Conservation (phyloP, 2,329 filamentous ascomycete genomes). For the Aspergillus flavus region DNA sequence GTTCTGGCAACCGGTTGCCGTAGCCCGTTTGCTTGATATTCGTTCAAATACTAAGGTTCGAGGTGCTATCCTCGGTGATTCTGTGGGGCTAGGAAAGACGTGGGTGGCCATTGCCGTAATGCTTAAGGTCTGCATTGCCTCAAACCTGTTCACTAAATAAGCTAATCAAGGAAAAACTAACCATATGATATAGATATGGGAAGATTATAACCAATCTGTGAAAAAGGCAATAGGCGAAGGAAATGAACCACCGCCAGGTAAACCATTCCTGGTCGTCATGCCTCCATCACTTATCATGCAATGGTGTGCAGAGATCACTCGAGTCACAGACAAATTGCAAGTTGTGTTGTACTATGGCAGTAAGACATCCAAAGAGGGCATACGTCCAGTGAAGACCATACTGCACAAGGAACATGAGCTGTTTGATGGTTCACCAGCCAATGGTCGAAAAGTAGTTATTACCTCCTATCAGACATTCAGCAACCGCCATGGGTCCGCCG, state of each 20-base stretch:
- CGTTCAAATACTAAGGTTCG: neutral
- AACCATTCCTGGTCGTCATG: neutral
- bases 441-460: neutral
- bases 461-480: constrained; percentile 3
- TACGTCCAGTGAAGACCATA: neutral
- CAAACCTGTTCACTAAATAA: neutral
- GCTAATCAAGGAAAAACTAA: neutral
- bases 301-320: neutral
- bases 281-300: neutral
- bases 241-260: neutral
- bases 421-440: neutral
- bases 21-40: neutral
- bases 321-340: neutral
- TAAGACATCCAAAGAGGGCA: neutral
- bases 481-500: neutral
- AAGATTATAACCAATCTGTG: neutral
- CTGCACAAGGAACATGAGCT: neutral
- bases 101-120: neutral
- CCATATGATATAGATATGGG: neutral
- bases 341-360: neutral
- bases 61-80: neutral
- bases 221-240: neutral
- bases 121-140: neutral
- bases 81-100: neutral
- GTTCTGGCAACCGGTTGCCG: neutral